These are phyloP conservation scores for Fusarium sp. DNA, from an alignment of 2,329 filamentous ascomycete genomes.

Conservation along the genomic window DNA sequence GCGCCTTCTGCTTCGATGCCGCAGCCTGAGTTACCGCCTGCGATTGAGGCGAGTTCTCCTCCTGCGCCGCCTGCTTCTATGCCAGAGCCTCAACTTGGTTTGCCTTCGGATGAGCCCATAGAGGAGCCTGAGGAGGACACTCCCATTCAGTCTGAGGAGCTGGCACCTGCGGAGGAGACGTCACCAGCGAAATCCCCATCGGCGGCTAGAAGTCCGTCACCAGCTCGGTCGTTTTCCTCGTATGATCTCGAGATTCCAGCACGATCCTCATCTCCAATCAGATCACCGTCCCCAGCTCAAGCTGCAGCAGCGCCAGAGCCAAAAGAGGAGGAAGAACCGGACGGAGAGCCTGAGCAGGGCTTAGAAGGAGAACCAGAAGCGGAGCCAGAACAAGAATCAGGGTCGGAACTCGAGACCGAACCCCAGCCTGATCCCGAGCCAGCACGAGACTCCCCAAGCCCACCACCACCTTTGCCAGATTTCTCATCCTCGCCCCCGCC, in stretches of 20 bases:
- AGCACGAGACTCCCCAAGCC: not conserved
- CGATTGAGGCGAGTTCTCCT: not conserved
- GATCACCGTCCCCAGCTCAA: not conserved
- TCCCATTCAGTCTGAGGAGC: not conserved
- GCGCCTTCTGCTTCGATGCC: slow-evolving; percentile 27
- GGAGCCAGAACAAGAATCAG: not conserved
- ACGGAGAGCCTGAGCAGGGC: not conserved
- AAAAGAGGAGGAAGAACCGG: not conserved
- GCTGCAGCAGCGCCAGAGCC: not conserved
- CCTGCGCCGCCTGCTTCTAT: slow-evolving; percentile 18
- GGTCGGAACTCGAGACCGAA: not conserved
- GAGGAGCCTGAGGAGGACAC: not conserved
- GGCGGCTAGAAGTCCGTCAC: not conserved
- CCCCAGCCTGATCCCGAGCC: not conserved
- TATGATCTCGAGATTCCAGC: not conserved
- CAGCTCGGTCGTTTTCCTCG: slow-evolving; percentile 9
- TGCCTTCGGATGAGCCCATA: not conserved
- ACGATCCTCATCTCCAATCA: not conserved
- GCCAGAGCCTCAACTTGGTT: not conserved
- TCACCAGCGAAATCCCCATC: not conserved
- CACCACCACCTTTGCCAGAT: not conserved
- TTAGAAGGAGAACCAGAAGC: not conserved
- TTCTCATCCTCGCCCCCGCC: slow-evolving; percentile 14
- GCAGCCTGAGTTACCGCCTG: slow-evolving; percentile 10
- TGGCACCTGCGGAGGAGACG: not conserved